Conservation (phyloP, 176 grass and related monocot species). For the Aegilops speltoides region DNA sequence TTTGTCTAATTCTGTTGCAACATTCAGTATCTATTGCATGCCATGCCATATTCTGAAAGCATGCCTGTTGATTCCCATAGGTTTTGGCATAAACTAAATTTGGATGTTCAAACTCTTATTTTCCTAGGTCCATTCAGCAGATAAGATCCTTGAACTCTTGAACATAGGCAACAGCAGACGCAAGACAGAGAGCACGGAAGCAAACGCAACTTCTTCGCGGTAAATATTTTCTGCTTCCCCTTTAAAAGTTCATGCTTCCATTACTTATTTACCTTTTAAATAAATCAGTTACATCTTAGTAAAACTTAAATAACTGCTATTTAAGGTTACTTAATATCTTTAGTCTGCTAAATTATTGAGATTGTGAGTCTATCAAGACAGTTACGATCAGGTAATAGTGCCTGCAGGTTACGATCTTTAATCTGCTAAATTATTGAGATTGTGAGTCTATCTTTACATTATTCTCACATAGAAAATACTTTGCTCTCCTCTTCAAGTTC, state of each 20-base stretch:
- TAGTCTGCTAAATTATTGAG: neutral
- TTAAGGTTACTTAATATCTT: neutral
- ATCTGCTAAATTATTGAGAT: slow-evolving; percentile 1
- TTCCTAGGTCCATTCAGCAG: slow-evolving; percentile 86
- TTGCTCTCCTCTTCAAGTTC: slow-evolving; percentile 51
- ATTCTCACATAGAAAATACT: slow-evolving; percentile 17
- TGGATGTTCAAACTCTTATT: slow-evolving; percentile 1
- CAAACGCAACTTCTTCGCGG: slow-evolving; percentile 95
- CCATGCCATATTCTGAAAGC: neutral
- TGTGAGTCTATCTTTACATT: neutral
- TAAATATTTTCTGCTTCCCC: slow-evolving; percentile 26
- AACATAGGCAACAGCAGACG: slow-evolving; percentile 95
- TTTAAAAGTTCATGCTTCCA: neutral
- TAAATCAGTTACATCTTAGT: neutral
- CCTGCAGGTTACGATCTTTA: neutral
- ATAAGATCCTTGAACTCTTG: slow-evolving; percentile 98
- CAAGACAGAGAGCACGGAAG: slow-evolving; percentile 97
- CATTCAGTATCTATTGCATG: neutral
- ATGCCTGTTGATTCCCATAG: neutral
- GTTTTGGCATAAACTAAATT: neutral
- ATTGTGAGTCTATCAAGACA: neutral
- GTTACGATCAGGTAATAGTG: neutral
- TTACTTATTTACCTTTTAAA: slow-evolving; percentile 7
- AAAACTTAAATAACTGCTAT: neutral
- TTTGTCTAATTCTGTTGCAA: neutral